A percentile compares a stretch with the other conserved stretches of the same genome.
Conservation (phyloP, 225 moss, liverwort and hornwort species). For the Physcomitrellopsis africana region DNA sequence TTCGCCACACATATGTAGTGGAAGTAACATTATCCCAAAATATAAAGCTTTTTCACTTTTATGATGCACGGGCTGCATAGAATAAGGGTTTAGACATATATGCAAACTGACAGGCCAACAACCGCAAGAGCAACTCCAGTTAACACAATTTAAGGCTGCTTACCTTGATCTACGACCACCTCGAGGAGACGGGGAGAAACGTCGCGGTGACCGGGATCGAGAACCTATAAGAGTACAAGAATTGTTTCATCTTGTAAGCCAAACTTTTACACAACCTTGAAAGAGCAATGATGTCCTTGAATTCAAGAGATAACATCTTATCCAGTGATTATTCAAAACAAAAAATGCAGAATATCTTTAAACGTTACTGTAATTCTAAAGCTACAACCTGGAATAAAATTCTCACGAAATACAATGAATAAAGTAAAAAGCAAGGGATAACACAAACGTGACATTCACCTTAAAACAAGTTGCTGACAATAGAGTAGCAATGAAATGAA, state of each 20-base stretch:
- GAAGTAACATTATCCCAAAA: background rate
- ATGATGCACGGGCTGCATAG: too few relatives aligned
- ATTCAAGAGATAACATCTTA: background rate
- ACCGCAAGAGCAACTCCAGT: background rate
- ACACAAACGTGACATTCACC: background rate
- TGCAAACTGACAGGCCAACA: background rate
- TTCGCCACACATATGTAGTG: background rate
- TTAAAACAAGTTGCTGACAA: background rate
- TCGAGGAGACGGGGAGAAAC: slow-evolving; percentile 58
- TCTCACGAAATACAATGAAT: background rate
- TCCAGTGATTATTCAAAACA: too few relatives aligned
- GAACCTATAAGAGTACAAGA: slow-evolving; percentile 40
- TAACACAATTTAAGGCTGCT: background rate
- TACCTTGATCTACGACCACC: slow-evolving; percentile 68
- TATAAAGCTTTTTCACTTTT: too few relatives aligned
- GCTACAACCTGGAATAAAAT: too few relatives aligned
- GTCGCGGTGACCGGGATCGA: slow-evolving; percentile 62
- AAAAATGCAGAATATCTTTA: too few relatives aligned
- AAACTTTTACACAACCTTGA: background rate
- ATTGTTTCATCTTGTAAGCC: background rate
- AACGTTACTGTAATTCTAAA: too few relatives aligned
- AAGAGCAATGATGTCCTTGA: background rate
- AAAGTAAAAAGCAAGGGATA: background rate
- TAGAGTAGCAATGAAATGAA: background rate
- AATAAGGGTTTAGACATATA: background rate